A percentile compares a stretch with the other conserved stretches of the same genome.
Evolutionary conservation across 306 rosid genomes (phyloP).

Genomic region (Delonix regia): DNA sequence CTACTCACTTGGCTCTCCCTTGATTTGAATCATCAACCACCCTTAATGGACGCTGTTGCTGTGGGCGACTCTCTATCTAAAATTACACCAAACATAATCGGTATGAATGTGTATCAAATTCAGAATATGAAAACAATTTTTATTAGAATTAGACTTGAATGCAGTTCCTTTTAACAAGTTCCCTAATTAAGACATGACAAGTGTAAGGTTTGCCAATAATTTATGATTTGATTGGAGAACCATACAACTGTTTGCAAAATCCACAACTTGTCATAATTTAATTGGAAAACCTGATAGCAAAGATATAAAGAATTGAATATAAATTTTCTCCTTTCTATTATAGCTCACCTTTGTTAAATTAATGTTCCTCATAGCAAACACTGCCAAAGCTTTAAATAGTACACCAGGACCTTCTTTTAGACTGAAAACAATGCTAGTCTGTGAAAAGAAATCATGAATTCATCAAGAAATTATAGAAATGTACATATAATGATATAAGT

Average conservation of each 20-base stretch:
- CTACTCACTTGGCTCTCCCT: slow-evolving; percentile 80
- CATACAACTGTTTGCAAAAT: too few species aligned
- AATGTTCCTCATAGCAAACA: slow-evolving; percentile 78
- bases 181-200: too few species aligned
- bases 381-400: slow-evolving; percentile 89
- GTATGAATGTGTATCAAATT: slow-evolving; percentile 13
- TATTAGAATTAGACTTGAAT: too few species aligned
- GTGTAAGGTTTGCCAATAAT: too few species aligned
- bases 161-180: too few species aligned
- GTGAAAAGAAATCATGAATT: slow-evolving; percentile 28
- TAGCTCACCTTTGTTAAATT: slow-evolving; percentile 70
- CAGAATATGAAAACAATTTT: slow-evolving; percentile 7
- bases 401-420: slow-evolving; percentile 91
- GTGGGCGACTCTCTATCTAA: slow-evolving; percentile 56
- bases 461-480: slow-evolving; percentile 19
- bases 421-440: slow-evolving; percentile 90
- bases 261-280: too few species aligned
- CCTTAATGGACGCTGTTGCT: slow-evolving; percentile 67
- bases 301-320: too few species aligned
- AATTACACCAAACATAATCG: slow-evolving; percentile 22
- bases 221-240: too few species aligned
- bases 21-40: slow-evolving; percentile 81
- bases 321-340: too few species aligned
- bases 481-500: slow-evolving; percentile 10
- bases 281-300: too few species aligned